Base-by-base conservation (phyloP, 2,329 filamentous ascomycete species). In the Ophiocordyceps australis region DNA sequence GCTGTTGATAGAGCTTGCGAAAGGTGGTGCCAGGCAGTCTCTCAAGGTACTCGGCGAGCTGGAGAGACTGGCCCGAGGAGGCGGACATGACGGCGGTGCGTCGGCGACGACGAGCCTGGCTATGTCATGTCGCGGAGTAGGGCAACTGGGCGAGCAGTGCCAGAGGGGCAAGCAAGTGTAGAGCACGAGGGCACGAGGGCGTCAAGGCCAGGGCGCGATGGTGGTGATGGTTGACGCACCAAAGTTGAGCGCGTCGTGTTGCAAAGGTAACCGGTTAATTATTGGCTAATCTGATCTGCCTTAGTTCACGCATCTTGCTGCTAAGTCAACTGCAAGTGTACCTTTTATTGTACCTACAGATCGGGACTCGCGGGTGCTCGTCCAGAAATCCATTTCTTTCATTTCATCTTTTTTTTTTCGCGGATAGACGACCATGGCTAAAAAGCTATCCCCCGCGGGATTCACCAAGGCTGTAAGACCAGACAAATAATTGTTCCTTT, bases 1-100 rank as follows among this genome's bases (percentile, higher is more conserved):
- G 89, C 59, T 94, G 85, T 55, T 85, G 78, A 62, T 98, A 98
- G 23, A 98, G 66, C 50, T 81, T 78, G 46, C 73, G 71, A 51
- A 95, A 93, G 19, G 82, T 91, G 22, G 79, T 82, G 35, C 85
- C 82, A 25, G 80, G 80, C 42, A 92, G 74, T 47, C 75, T 73
- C 64, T 95, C 85, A 47, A 95, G 74, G 54, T 93, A 95, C 46
- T 94, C 85, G 46, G 86, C 79, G 31, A 74, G 65, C 35, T 67
- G 62, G 32, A 69, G 58, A 33, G 65, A 63, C 31, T 59, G 59
- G 35, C 47, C 36, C 19, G 50, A 44, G 37, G 45, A 51, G 47
- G 48, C 49, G 40, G 60, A 57, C 59, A 64, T 62, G 29, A 33
- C 50, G 45, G 43, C 33, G 35, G 34, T 42, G 41, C 40, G 44